phyloP scores from a whole-genome alignment of 108 stramenopile genomes.

The Pseudonitzschia multiseries region DNA sequence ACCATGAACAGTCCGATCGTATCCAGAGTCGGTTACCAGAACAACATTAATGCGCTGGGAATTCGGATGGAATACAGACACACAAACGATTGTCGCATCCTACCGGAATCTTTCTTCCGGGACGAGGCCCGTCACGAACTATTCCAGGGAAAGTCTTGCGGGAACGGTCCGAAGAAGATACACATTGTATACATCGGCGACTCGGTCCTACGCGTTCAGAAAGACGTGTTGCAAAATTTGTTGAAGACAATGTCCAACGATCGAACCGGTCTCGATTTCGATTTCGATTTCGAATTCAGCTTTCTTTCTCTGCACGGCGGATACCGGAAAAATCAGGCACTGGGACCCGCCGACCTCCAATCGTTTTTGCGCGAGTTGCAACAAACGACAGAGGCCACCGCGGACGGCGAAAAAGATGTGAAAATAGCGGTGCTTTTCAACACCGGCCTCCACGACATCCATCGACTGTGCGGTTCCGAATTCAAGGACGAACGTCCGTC shows the following conservation, averaged over 20 bases:
- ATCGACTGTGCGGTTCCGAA: slow-evolving; percentile 57
- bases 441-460: slow-evolving; percentile 76
- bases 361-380: slow-evolving; percentile 9
- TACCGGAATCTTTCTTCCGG: neutral
- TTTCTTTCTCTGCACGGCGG: slow-evolving; percentile 28
- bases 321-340: slow-evolving; percentile 20
- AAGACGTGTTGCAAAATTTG: slow-evolving; percentile 28
- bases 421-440: slow-evolving; percentile 65
- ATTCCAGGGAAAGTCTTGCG: neutral
- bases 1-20: slow-evolving; percentile 16
- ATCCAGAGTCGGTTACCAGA: slow-evolving; percentile 48
- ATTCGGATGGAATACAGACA: slow-evolving; percentile 46
- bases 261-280: no score
- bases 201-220: slow-evolving; percentile 65
- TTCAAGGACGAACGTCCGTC: slow-evolving; percentile 30
- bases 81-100: neutral
- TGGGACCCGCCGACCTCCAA: slow-evolving; percentile 10
- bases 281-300: neutral
- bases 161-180: slow-evolving; percentile 18
- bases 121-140: neutral
- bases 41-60: slow-evolving; percentile 60
- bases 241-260: neutral
- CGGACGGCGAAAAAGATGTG: neutral
- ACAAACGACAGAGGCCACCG: neutral
- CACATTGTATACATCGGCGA: slow-evolving; percentile 80